Base-by-base conservation (phyloP, 2,329 filamentous ascomycete species). In the Immersiporthe knoxdaviesiana region DNA sequence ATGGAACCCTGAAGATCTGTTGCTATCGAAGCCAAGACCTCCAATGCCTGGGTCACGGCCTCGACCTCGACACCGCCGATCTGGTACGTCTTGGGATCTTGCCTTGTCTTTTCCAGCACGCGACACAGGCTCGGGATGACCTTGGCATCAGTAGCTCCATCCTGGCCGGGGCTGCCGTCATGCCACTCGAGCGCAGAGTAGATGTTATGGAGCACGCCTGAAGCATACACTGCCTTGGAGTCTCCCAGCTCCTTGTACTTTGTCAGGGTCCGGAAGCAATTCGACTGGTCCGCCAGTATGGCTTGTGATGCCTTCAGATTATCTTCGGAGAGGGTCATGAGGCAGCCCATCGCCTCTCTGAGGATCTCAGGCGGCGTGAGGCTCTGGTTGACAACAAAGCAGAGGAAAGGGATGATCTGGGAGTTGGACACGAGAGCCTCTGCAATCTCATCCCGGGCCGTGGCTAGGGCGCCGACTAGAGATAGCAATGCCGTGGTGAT, bases 21-120 rank as follows among this genome's bases (percentile, higher is more conserved):
- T 56, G 88, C 88, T 61, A 91, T 90, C 8, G 88, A 88, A 4
- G 88, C 89, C 0, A 90, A 80, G 21, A 89, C 86, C 76, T 91
- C 88, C 0, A 91, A 78, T 3, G 87, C 87, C 21, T 88, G 77
- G 74, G 86, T 82, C 65, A 86, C 77, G 52, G 84, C 81, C 71
- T 87, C 84, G 74, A 79, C 82, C 67, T 77, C 78, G 27, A 77
- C 70, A 41, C 78, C 80, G 47, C 82, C 75, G 74, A 75, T 24
- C 73, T 66, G 71, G 16, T 62, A 75, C 70, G 67, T 73, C 54
- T 69, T 71, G 11, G 68, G 61, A 30, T 72, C 73, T 21, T 77
- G 71, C n/a, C 72, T 74, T 3, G 79, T 76, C 67, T 76, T 76
- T 65, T 80, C 79, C n/a, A 85, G 74, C 0, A 78, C 78, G 6